phyloP scores from a whole-genome alignment of 176 grass and related monocot species.

The Bromus sterilis region DNA sequence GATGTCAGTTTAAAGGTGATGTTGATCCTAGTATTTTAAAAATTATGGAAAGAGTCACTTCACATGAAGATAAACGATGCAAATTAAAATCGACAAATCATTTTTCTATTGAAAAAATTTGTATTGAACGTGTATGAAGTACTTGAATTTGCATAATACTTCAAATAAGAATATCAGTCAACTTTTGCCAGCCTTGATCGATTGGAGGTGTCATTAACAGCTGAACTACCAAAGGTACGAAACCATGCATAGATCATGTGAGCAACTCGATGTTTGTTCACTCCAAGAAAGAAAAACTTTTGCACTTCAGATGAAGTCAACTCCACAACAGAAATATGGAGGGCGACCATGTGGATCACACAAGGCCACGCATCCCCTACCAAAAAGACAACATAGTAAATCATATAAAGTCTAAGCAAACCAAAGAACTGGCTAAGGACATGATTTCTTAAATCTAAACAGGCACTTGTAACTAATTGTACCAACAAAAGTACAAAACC shows the following conservation, averaged over 20 bases:
- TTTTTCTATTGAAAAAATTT: neutral
- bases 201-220: neutral
- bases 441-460: neutral
- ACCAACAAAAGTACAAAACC: neutral
- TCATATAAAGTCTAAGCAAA: neutral
- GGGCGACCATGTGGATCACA: neutral
- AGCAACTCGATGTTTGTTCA: conserved; percentile 11
- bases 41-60: neutral
- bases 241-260: conserved; percentile 18
- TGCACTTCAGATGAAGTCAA: conserved; percentile 24
- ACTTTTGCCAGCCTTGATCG: neutral
- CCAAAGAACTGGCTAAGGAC: neutral
- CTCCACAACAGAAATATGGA: neutral
- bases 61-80: neutral
- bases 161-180: neutral
- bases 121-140: neutral
- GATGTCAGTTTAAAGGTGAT: neutral
- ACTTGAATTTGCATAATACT: neutral
- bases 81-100: neutral
- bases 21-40: neutral
- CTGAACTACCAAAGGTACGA: neutral
- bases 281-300: neutral
- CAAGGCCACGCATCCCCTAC: neutral
- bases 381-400: neutral
- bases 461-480: neutral